Evolutionary conservation across 495 filamentous ascomycete genomes (phyloP), one percentile per base, ranked within the genome.

Genomic region (Penicillium angulare): DNA sequence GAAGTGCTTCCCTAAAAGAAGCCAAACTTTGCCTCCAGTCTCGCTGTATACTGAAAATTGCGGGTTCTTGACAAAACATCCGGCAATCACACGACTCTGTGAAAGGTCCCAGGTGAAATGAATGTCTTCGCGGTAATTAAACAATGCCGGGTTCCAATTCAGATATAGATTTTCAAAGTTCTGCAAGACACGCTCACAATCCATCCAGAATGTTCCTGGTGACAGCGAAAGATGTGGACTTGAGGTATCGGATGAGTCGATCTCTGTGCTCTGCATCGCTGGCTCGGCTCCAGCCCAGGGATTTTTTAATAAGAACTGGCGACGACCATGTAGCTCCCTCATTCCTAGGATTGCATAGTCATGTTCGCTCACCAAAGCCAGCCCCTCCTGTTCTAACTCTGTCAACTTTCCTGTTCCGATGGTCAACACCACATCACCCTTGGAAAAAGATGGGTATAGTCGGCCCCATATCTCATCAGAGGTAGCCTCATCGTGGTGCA

Each of bases 131-230:
- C 89, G 84, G 55, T 86, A 69, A 10, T 69, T 72, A 68, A 99
- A 99, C 7, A 96, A 72, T 2, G 78, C 80, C 5, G 95, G 92
- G 57, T 95, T 96, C 95, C 95, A 99, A 67, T 97, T 99, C 36
- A 97, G 73, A 67, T 97, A 99, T 23, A 97, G 78, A 20, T 92
- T 95, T 52, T 96, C 89, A 55, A 96, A 99, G 59, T 93, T 82
- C 57, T 93, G 91, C 24, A 90, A 78, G 6, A 96, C 81, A 43
- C 89, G 86, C 47, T 91, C 85, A 31, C 91, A 79, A 22, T 84
- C 81, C 74, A 97, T 96, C 92, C 93, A 97, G 63, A 97, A 96
- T 20, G 83, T 85, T 7, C 92, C 90, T 13, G 87, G 85, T 0
- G 69, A 63, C 31, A 73, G 60, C 31, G 60, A 55, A 5, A 62